Base-by-base conservation (phyloP, 148 eudicot genomes). In the Arbutus unedo region DNA sequence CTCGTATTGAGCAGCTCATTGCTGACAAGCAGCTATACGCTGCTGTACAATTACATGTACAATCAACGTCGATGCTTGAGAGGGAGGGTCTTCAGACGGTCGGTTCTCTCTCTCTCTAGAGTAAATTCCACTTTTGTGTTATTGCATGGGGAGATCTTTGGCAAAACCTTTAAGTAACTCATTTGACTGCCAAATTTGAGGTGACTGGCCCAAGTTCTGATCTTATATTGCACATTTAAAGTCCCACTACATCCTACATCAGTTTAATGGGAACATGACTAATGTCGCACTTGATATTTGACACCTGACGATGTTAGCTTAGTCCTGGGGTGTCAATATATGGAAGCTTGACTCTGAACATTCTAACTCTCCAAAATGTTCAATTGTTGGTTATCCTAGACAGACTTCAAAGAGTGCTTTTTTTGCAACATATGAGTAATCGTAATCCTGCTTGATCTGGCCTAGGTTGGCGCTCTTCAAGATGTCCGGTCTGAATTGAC, bases 11-110 rank as follows among this genome's bases (percentile, higher is more conserved):
- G 85, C 91, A 93, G 89, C 96, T 96, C 79, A 89, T 94, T 82
- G 91, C 91, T 79, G 98, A 94, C 86, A 92, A 93, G 86, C 99
- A 96, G 85, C 92, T 87, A 80, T 96, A 96, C 89, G 99, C 99
- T 45, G 99, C 99, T 82, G 97, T 92, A 67, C 99, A 96, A 70
- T 62, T 96, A 77, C 97, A 94, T 92, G 94, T 88, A 81, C 99
- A 96, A 79, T 94, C 99, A 64, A 82, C 91, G 78, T 82, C 92
- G 88, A 96, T 96, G 99, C 98, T 96, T 66, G 99, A 96, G 90
- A 93, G 99, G 88, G 99, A 96, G 89, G 99, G 99, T 82, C 99
- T 96, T 88, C 99, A 96, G 77, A 94, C 91, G 93, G 99, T 96
- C 84, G 60, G 94, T 91, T 76, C 71, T 15, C 23, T 41, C 43